Conservation (phyloP, 2,329 filamentous ascomycete species). For the Fusarium brevicatenulatum region DNA sequence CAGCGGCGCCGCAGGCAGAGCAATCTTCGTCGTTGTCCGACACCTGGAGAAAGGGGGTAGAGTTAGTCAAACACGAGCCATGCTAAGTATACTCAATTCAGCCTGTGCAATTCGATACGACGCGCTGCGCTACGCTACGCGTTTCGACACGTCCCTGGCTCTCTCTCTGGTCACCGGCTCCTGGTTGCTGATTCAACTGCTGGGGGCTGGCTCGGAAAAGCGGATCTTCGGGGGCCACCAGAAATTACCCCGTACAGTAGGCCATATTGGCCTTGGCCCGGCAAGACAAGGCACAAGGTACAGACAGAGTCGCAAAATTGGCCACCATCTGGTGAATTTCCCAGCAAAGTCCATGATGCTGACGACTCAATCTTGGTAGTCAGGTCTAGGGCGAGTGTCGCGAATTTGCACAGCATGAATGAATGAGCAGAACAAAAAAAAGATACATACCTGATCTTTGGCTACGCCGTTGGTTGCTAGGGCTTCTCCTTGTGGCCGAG, state of each 20-base stretch:
- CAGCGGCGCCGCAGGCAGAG: slow-evolving; percentile 83
- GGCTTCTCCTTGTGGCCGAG: slow-evolving; percentile 71
- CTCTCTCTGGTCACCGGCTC: slow-evolving; percentile 5
- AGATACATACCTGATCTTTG: slow-evolving; percentile 61
- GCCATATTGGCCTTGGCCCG: slow-evolving; percentile 2
- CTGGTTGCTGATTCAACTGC: slow-evolving; percentile 24
- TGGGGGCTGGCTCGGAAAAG: slow-evolving; percentile 42
- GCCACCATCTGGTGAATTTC: slow-evolving; percentile 28
- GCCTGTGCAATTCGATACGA: neutral
- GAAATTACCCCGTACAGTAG: slow-evolving; percentile 36
- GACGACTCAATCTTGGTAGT: neutral
- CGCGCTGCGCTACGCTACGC: slow-evolving; percentile 34
- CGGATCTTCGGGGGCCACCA: slow-evolving; percentile 42
- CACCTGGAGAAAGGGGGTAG: slow-evolving; percentile 38
- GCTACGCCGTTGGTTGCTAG: slow-evolving; percentile 66
- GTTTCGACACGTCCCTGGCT: slow-evolving; percentile 20
- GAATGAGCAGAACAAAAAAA: neutral
- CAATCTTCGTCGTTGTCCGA: slow-evolving; percentile 90
- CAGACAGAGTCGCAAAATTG: slow-evolving; percentile 25
- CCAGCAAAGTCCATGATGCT: slow-evolving; percentile 4
- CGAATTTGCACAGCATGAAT: neutral
- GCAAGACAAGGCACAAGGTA: slow-evolving; percentile 13
- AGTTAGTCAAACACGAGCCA: slow-evolving; percentile 47
- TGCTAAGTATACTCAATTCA: neutral
- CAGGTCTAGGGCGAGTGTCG: neutral